A percentile compares a stretch with the other conserved stretches of the same genome.
Conservation (phyloP, 345 rosid species). For the Syzygium grande region DNA sequence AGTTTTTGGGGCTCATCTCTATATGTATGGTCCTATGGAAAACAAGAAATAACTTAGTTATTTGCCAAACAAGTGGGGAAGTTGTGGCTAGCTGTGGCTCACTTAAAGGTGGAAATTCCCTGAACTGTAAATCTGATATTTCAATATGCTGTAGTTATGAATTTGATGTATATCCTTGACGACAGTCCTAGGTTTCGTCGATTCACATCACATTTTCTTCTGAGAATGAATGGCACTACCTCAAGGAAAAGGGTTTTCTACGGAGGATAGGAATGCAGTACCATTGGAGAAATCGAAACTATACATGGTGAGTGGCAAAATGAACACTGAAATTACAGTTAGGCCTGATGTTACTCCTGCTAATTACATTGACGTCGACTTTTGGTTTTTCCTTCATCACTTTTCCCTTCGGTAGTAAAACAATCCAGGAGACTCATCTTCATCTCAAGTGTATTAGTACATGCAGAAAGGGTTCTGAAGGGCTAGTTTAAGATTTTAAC, state of each 20-base stretch:
- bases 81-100: too few species aligned
- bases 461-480: too few species aligned
- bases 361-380: not conserved
- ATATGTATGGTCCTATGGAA: too few species aligned
- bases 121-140: not conserved
- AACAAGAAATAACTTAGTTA: too few species aligned
- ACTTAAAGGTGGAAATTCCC: not conserved
- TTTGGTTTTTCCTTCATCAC: too few species aligned
- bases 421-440: too few species aligned
- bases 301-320: constrained; percentile 47
- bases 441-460: too few species aligned
- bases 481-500: too few species aligned
- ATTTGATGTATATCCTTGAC: constrained; percentile 4
- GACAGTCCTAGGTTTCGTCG: constrained; percentile 61
- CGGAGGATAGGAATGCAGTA: constrained; percentile 93
- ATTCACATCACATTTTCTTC: constrained; percentile 77
- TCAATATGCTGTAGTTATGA: not conserved
- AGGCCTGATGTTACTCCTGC: not conserved
- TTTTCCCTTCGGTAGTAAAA: too few species aligned
- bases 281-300: constrained; percentile 84
- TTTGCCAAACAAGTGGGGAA: too few species aligned
- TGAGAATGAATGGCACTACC: constrained; percentile 62
- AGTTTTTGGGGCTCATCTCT: too few species aligned
- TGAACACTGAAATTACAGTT: not conserved
- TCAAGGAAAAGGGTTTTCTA: constrained; percentile 61